Conservation (phyloP, 768 basidiomycete genomes). For the Tricholoma hemisulphureum region DNA sequence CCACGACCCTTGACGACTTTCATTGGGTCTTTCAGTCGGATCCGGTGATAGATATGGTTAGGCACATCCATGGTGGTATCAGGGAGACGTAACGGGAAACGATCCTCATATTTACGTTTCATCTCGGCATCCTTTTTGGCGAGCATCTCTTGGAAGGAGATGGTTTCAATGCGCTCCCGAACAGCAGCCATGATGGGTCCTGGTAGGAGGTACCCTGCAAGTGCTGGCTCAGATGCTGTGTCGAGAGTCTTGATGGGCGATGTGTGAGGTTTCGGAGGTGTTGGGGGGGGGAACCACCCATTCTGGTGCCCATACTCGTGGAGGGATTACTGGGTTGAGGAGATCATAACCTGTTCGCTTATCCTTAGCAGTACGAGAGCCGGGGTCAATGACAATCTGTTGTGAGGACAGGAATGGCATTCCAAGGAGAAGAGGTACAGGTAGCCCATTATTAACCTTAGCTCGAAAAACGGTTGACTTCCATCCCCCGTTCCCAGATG, state of each 20-base stretch:
- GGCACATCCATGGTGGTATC: conserved; percentile 18
- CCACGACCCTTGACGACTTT: conserved; percentile 17
- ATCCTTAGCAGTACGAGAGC: neutral
- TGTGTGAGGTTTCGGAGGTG: conserved; percentile 6
- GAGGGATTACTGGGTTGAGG: neutral
- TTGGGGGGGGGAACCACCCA: conserved; percentile 1
- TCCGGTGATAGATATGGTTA: conserved; percentile 19
- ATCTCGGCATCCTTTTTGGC: neutral
- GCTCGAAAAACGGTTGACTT: conserved; percentile 12
- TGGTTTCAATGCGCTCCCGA: conserved; percentile 9
- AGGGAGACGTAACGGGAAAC: conserved; percentile 18
- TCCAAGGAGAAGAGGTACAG: neutral
- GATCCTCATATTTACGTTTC: conserved; percentile 1
- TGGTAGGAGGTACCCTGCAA: conserved; percentile 7
- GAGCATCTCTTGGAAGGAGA: conserved; percentile 24
- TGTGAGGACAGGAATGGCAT: neutral
- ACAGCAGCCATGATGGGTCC: conserved; percentile 13
- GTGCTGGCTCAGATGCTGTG: neutral
- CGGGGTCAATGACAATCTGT: neutral
- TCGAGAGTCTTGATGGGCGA: neutral
- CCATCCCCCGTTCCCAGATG: conserved; percentile 17
- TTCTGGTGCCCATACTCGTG: conserved; percentile 3
- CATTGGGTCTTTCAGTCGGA: conserved; percentile 28
- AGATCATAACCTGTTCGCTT: neutral
- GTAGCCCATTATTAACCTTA: conserved; percentile 16